Evolutionary conservation across 2,329 filamentous ascomycete genomes (phyloP).

Genomic region (Periconia macrospinosa): DNA sequence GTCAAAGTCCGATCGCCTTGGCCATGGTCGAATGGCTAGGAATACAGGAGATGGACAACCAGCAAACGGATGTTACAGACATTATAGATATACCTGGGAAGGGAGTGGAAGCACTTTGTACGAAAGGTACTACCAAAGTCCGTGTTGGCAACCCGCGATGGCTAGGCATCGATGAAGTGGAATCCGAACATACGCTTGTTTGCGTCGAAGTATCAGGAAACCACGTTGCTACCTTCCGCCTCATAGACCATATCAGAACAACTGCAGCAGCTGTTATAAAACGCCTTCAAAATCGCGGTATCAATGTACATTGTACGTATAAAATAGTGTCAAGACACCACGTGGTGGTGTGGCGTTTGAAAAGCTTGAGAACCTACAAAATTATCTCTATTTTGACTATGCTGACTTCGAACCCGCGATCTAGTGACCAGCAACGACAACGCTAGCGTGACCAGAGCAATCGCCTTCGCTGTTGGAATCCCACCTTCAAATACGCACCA

Average conservation of each 20-base stretch:
- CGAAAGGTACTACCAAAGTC: conserved; percentile 26
- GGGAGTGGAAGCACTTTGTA: conserved; percentile 46
- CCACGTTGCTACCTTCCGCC: conserved; percentile 53
- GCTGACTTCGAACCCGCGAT: too few relatives aligned
- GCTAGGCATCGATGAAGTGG: conserved; percentile 43
- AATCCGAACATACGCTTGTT: conserved; percentile 34
- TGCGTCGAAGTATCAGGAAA: conserved; percentile 37
- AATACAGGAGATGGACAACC: neutral
- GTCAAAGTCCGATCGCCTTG: conserved; percentile 56
- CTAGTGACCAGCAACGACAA: conserved; percentile 64
- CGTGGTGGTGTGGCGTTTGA: too few relatives aligned
- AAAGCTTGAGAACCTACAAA: too few relatives aligned
- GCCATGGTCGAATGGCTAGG: conserved; percentile 50
- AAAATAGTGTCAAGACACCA: too few relatives aligned
- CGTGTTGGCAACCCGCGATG: conserved; percentile 53
- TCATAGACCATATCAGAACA: conserved; percentile 52
- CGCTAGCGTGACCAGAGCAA: conserved; percentile 49
- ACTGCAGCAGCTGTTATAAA: conserved; percentile 57
- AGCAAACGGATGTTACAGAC: conserved; percentile 13
- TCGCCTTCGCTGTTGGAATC: conserved; percentile 48
- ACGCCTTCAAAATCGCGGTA: conserved; percentile 51
- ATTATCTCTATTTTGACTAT: too few relatives aligned
- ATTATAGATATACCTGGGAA: conserved; percentile 47
- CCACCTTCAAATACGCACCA: conserved; percentile 44
- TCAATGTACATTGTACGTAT: conserved; percentile 55